Percentiles rank a stretch among this genome's conserved stretches.
phyloP scores from a whole-genome alignment of 768 basidiomycete species.

The Lyophyllum shimeji region DNA sequence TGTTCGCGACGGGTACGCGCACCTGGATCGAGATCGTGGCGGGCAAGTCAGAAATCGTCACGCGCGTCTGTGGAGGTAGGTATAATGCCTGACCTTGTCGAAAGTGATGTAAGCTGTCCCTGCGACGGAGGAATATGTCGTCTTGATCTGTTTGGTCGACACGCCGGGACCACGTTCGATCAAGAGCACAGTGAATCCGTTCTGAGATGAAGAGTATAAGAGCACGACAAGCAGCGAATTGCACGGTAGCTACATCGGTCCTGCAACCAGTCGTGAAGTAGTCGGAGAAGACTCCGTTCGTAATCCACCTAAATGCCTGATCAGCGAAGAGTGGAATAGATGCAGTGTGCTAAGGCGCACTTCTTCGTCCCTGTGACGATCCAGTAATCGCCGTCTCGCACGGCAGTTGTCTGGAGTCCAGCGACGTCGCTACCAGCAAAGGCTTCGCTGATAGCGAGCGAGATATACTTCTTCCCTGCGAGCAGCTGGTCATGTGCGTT shows the following conservation, averaged over 20 bases:
- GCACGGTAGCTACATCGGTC: slow-evolving; percentile 49
- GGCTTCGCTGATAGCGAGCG: slow-evolving; percentile 90
- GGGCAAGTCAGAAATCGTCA: neutral
- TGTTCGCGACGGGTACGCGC: slow-evolving; percentile 83
- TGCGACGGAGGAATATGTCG: slow-evolving; percentile 87
- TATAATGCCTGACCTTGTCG: slow-evolving; percentile 46
- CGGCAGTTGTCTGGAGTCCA: slow-evolving; percentile 84
- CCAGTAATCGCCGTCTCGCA: slow-evolving; percentile 83
- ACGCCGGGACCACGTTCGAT: slow-evolving; percentile 72
- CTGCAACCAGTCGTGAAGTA: slow-evolving; percentile 81
- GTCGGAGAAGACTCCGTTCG: slow-evolving; percentile 83
- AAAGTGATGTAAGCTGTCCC: slow-evolving; percentile 89
- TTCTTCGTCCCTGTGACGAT: slow-evolving; percentile 94
- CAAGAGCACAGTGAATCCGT: slow-evolving; percentile 74
- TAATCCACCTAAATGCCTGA: slow-evolving; percentile 67
- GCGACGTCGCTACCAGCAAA: slow-evolving; percentile 88
- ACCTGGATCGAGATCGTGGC: slow-evolving; percentile 26
- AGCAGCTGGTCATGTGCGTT: slow-evolving; percentile 33
- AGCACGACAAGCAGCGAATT: neutral
- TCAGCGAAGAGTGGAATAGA: neutral
- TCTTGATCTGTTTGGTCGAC: slow-evolving; percentile 88
- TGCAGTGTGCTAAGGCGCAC: slow-evolving; percentile 33
- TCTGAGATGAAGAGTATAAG: slow-evolving; percentile 32
- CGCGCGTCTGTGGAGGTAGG: neutral
- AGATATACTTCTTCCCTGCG: slow-evolving; percentile 80